Conservation (phyloP, 1,284 basidiomycete genomes). For the Papiliotrema nemorosa region DNA sequence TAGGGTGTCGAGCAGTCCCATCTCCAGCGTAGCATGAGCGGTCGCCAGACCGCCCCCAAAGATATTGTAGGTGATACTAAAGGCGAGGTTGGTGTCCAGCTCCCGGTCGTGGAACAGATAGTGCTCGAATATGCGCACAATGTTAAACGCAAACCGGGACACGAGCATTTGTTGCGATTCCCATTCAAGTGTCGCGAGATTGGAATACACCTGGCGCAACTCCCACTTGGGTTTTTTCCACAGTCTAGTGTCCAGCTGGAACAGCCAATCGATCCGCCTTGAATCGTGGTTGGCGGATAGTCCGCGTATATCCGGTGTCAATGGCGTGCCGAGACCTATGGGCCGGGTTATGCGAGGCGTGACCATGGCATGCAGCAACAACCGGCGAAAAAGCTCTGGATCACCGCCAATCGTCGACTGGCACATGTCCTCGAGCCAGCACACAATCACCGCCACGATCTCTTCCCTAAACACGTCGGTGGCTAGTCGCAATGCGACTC, state of each 20-base stretch:
- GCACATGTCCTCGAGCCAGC: constrained; percentile 80
- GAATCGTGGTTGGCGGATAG: constrained; percentile 8
- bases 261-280: constrained; percentile 41
- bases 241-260: constrained; percentile 40
- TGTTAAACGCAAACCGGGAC: constrained; percentile 76
- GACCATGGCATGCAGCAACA: constrained; percentile 69
- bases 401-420: constrained; percentile 54
- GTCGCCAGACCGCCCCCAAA: constrained; percentile 79
- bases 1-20: constrained; percentile 69
- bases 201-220: constrained; percentile 39
- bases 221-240: constrained; percentile 45
- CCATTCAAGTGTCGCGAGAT: constrained; percentile 24
- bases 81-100: constrained; percentile 79
- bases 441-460: constrained; percentile 73
- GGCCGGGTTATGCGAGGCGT: constrained; percentile 25
- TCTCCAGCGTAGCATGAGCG: constrained; percentile 70
- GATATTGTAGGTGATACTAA: constrained; percentile 83
- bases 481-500: constrained; percentile 81
- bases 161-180: constrained; percentile 51
- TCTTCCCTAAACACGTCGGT: constrained; percentile 90
- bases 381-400: constrained; percentile 67
- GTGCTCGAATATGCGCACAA: constrained; percentile 80
- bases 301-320: constrained; percentile 21
- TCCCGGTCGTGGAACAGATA: constrained; percentile 89
- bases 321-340: constrained; percentile 14